These are phyloP conservation scores for Neocucurbitaria cava DNA, from an alignment of 2,329 filamentous ascomycete species.

Conservation along the genomic window DNA sequence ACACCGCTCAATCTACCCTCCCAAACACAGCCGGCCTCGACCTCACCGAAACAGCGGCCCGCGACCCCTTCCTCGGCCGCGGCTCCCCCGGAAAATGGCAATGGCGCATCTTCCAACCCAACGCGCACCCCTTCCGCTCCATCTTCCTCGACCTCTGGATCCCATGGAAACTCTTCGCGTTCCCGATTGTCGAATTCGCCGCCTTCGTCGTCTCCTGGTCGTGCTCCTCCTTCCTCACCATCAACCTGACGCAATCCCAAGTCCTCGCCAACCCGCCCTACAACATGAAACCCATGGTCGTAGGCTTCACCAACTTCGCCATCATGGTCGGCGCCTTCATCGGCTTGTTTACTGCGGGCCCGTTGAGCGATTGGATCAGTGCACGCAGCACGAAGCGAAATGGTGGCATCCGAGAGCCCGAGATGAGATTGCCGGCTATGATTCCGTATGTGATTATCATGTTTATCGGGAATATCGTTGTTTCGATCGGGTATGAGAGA, in stretches of 20 bases:
- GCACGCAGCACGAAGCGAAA: conserved; percentile 61
- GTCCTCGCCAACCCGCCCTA: conserved; percentile 64
- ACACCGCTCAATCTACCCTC: conserved; percentile 23
- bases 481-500: conserved; percentile 61
- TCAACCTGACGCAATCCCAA: conserved; percentile 67
- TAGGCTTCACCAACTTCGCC: conserved; percentile 66
- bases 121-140: conserved; percentile 54
- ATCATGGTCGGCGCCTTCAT: conserved; percentile 62
- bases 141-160: conserved; percentile 64
- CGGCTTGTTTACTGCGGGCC: conserved; percentile 62
- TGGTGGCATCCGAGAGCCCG: conserved; percentile 63
- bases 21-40: conserved; percentile 30
- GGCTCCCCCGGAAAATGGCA: conserved; percentile 63
- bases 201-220: conserved; percentile 68
- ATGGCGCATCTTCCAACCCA: conserved; percentile 62
- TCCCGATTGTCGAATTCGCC: conserved; percentile 69
- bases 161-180: conserved; percentile 67
- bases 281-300: conserved; percentile 57
- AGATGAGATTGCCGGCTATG: conserved; percentile 65
- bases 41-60: conserved; percentile 49
- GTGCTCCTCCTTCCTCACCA: conserved; percentile 63
- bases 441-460: conserved; percentile 65
- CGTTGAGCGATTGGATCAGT: conserved; percentile 64
- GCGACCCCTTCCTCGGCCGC: conserved; percentile 63
- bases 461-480: conserved; percentile 64